A percentile compares a stretch with the other conserved stretches of the same genome.
These are phyloP conservation scores for Phyllosticta citriasiana DNA, from an alignment of 2,329 filamentous ascomycete genomes.

Conservation along the genomic window DNA sequence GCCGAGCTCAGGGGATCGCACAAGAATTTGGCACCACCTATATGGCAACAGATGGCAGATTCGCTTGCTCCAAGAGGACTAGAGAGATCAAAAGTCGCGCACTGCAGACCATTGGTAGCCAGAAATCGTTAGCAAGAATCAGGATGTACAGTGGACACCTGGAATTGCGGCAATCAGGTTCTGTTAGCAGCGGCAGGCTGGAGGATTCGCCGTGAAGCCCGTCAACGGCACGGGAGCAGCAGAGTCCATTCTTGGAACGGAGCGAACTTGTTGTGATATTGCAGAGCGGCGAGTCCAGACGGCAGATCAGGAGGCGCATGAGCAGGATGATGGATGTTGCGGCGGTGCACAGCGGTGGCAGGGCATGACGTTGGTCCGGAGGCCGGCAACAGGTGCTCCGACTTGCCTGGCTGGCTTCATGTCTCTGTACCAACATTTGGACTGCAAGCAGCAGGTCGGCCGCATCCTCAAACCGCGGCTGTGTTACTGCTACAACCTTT, in stretches of 20 bases:
- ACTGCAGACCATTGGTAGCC: neutral
- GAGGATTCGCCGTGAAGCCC: neutral
- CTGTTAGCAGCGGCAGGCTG: neutral
- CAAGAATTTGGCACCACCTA: neutral
- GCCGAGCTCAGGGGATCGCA: neutral
- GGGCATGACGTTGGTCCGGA: conserved; percentile 8
- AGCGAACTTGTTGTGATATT: neutral
- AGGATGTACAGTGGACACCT: neutral
- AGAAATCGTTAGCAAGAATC: neutral
- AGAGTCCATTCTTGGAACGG: neutral
- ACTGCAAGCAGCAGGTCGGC: neutral
- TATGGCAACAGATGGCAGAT: neutral
- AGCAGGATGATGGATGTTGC: neutral
- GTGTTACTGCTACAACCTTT: neutral
- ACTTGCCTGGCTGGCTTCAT: neutral
- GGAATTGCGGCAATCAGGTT: too few species aligned
- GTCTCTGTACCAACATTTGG: neutral
- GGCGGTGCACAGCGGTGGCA: neutral
- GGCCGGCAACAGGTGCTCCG: conserved; percentile 7
- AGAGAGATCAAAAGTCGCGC: neutral
- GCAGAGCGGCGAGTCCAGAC: neutral
- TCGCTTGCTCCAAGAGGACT: neutral
- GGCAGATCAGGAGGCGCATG: neutral
- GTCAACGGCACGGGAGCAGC: neutral
- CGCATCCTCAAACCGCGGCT: neutral